Base-by-base conservation (phyloP, 1,139 yeast genomes). In the Yamadazyma friedrichii region DNA sequence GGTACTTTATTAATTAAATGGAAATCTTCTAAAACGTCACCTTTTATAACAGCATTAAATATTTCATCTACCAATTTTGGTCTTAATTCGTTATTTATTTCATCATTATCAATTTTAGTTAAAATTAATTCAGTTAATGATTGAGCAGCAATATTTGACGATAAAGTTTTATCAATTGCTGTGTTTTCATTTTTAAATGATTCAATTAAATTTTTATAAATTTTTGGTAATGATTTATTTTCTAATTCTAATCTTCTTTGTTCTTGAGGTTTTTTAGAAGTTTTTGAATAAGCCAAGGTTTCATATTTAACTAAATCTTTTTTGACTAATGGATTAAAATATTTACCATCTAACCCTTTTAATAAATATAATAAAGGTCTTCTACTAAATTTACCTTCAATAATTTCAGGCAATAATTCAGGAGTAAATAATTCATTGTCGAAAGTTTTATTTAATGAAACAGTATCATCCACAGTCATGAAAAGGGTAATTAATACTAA, bases 391-490 rank as follows among this genome's bases (percentile, higher is more conserved):
- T 89, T 88, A 52, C 86, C 85, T 40, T 73, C 70, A 32, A 86
- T 67, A 32, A 88, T 65, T 36, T 77, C 80, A 9, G 77, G 74
- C 52, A 88, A 68, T 30, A 66, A 58, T 39, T 80, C 84, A 35
- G 72, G 64, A 36, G 76, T 70, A 51, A 79, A 74, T 41, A 81
- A 72, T 45, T 82, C 85, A 31, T 75, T 67, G 31, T 73, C 67
- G 58, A 91, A 85, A 0, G 94, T 77, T 62, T 88, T 89, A 59
- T 75, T 74, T 37, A 88, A 76, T 53, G 88, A 72, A 38, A 86
- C 94, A 4, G 98, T 89, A 70, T 93, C 98, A 70, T 93, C 98
- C 40, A 91, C 95, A 22, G 94, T 82, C 78, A 85, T 76, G 65
- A 88, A 84, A 36, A 88, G 68, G 9, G 94, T 78, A 51, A 82